Percentiles rank a stretch among this genome's conserved stretches.
Conservation (phyloP, 2,329 filamentous ascomycete species). For the Arthrinium puccinioides region DNA sequence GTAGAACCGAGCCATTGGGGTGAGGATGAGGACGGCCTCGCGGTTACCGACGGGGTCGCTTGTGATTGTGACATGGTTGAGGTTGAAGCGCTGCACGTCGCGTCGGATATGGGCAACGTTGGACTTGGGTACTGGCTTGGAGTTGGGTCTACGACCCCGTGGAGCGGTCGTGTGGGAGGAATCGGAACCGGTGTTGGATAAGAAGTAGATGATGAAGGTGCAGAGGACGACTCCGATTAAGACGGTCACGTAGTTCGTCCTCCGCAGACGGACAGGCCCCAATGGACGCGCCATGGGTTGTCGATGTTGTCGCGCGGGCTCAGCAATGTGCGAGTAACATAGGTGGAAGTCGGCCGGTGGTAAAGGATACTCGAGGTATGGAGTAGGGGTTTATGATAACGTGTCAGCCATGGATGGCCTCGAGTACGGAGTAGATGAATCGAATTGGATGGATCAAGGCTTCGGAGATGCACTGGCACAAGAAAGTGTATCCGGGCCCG, state of each 20-base stretch:
- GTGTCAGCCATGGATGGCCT: conserved; percentile 2
- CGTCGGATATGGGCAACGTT: conserved; percentile 57
- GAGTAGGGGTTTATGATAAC: conserved; percentile 1
- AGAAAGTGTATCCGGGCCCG: too few species aligned
- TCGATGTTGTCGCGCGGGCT: not conserved
- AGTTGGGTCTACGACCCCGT: conserved; percentile 47
- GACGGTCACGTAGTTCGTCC: conserved; percentile 25
- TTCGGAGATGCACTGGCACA: too few species aligned
- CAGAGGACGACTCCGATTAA: conserved; percentile 22
- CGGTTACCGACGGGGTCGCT: conserved; percentile 66
- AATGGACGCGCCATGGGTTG: conserved; percentile 24
- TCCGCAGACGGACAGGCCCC: conserved; percentile 27
- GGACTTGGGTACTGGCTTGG: conserved; percentile 50
- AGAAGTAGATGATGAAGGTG: conserved; percentile 26
- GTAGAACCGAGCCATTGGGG: conserved; percentile 90
- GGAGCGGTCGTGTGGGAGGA: conserved; percentile 10
- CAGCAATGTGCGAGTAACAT: conserved; percentile 1
- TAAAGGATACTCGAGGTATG: not conserved
- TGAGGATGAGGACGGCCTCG: conserved; percentile 85
- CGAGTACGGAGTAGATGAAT: too few species aligned
- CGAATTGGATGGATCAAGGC: too few species aligned
- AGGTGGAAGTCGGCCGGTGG: not conserved
- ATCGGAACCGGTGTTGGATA: conserved; percentile 16
- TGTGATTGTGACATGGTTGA: conserved; percentile 90
- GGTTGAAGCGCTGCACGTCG: conserved; percentile 84